Percentiles rank a stretch among this genome's conserved stretches.
Evolutionary conservation across 257 asterid species (phyloP).

Genomic region (Solanum dulcamara): DNA sequence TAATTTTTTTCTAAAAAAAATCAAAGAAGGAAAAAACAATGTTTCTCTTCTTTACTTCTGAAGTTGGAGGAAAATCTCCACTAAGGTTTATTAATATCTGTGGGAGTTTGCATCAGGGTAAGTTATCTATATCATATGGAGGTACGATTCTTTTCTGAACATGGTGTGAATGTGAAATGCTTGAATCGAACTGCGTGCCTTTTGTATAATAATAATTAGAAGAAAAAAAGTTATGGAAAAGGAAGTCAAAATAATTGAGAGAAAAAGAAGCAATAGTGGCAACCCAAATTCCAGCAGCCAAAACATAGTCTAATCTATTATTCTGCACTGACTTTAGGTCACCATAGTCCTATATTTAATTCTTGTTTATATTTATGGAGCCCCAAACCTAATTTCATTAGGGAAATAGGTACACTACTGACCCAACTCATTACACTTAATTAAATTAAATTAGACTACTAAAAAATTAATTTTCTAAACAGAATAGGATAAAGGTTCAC

Average conservation of each 20-base stretch:
- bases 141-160: accelerated
- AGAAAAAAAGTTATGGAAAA: background rate
- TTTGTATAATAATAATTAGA: no score
- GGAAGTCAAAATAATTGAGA: background rate
- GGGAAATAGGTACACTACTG: conserved; percentile 4
- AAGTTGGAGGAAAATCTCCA: background rate
- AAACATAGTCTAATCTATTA: background rate
- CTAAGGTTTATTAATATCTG: background rate
- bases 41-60: background rate
- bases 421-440: background rate
- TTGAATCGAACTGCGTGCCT: no score
- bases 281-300: background rate
- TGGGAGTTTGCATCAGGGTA: accelerated
- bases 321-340: conserved; percentile 11
- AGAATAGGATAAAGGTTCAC: background rate
- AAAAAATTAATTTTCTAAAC: background rate
- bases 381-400: conserved; percentile 48
- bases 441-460: background rate
- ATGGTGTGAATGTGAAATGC: accelerated
- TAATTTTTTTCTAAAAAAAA: background rate
- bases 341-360: conserved; percentile 3
- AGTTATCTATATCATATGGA: background rate
- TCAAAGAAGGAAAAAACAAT: background rate
- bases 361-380: conserved; percentile 38
- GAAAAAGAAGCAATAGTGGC: background rate